Conservation (phyloP, 345 rosid genomes). For the Balakata baccata region DNA sequence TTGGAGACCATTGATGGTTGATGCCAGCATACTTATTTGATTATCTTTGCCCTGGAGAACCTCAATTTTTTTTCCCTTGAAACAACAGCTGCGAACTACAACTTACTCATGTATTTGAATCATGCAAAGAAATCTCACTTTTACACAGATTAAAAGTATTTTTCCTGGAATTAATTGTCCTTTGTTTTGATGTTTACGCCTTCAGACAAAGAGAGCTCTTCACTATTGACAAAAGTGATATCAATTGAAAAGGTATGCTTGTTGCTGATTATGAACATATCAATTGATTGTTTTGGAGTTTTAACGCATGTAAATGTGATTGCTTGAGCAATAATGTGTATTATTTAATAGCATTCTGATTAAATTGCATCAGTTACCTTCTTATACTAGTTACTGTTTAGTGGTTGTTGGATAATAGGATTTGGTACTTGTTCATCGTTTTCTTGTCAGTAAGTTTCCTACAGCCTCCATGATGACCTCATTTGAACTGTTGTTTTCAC, state of each 20-base stretch:
- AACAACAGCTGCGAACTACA: not conserved
- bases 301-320: not conserved
- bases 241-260: slow-evolving; percentile 37
- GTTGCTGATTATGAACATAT: not conserved
- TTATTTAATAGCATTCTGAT: not conserved
- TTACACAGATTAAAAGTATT: not conserved
- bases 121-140: not conserved
- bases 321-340: not conserved
- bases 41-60: not conserved
- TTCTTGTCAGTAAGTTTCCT: too few species aligned
- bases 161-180: slow-evolving; percentile 4
- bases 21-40: not conserved
- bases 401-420: too few species aligned
- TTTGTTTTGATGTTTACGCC: slow-evolving; percentile 14
- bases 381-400: too few species aligned
- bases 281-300: not conserved
- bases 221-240: slow-evolving; percentile 22
- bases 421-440: too few species aligned
- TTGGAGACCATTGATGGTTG: not conserved
- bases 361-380: not conserved
- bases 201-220: slow-evolving; percentile 31
- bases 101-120: not conserved
- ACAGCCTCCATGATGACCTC: too few species aligned
- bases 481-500: too few species aligned
- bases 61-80: not conserved